A percentile compares a stretch with the other conserved stretches of the same genome.
phyloP scores from a whole-genome alignment of 768 basidiomycete genomes.

The Podaxis rugospora region DNA sequence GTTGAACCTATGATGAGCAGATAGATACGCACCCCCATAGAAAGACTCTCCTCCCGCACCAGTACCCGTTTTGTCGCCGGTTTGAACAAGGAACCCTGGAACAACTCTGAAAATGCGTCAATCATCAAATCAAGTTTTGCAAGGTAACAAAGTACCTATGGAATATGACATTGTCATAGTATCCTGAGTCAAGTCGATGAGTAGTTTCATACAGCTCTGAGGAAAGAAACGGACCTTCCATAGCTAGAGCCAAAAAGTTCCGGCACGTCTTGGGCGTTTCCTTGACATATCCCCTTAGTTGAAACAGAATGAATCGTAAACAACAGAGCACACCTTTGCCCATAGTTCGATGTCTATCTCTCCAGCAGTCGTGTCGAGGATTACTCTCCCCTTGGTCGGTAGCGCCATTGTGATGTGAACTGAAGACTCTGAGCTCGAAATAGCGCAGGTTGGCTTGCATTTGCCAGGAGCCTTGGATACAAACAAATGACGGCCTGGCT shows the following conservation, averaged over 20 bases:
- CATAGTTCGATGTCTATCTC: slow-evolving; percentile 89
- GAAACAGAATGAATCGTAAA: neutral
- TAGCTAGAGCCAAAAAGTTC: slow-evolving; percentile 82
- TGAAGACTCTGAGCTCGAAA: neutral
- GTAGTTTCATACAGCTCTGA: slow-evolving; percentile 13
- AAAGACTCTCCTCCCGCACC: slow-evolving; percentile 93
- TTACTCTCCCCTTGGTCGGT: slow-evolving; percentile 81
- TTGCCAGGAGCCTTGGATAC: neutral
- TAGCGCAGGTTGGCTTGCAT: neutral
- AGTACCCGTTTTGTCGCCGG: slow-evolving; percentile 89
- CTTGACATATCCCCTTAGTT: slow-evolving; percentile 26
- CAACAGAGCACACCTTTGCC: slow-evolving; percentile 61
- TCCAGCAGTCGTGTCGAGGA: slow-evolving; percentile 85
- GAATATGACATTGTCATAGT: slow-evolving; percentile 94
- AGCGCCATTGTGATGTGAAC: slow-evolving; percentile 53
- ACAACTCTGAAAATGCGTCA: slow-evolving; percentile 53
- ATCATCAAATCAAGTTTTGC: neutral
- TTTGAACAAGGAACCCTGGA: slow-evolving; percentile 90
- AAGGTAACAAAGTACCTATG: slow-evolving; percentile 55
- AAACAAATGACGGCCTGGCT: neutral
- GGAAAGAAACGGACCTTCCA: slow-evolving; percentile 69
- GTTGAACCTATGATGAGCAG: neutral
- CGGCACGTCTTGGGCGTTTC: slow-evolving; percentile 95
- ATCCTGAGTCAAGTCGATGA: slow-evolving; percentile 49
- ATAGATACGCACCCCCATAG: slow-evolving; percentile 63